Base-by-base conservation (phyloP, 2,329 filamentous ascomycete genomes). In the Chaetomium sp. region DNA sequence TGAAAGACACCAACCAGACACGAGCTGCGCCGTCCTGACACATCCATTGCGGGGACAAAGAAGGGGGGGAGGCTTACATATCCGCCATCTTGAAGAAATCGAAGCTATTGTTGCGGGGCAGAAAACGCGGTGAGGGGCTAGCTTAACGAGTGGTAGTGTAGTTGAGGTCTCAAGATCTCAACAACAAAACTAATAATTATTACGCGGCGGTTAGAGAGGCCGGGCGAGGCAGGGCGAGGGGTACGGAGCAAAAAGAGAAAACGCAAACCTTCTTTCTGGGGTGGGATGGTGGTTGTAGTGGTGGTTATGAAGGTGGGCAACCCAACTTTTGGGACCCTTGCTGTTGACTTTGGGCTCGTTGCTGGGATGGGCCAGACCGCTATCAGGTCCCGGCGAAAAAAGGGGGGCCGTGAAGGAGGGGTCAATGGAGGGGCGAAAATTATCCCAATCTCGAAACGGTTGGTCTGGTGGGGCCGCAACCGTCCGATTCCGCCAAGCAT, bases 11-110 rank as follows among this genome's bases (percentile, higher is more conserved):
- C 19, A 27, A 3, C 19, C 3, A 27, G 19, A 2, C 19, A 27
- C 19, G 19, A 27, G 19, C 19, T 27, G 10, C 33, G 41, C 37
- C 41, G 10, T 9, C 11, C 19, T 35, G 8, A 34, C 5, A 7
- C 4, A 34, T 32, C 9, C 27, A 4, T 5, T 6, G 11, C 7
- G 6, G 8, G 10, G 53, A 44, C 32, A 19, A 5, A 5, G 42
- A 14, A 14, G 34, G 7, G 12, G 43, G 35, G 37, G 12, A 19
- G 56, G 59, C 65, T 41, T 59, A 67, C 65, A 67, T 66, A 50
- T 67, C 62, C 59, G 65, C 65, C 65, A 66, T 66, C 43, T 58
- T 62, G 55, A 34, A 34, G 61, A 52, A 57, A 52, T 56, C 19
- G 33, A 37, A 33, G 32, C 19, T 27, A 27, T 27, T 40, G 43